Conservation (phyloP, 1,284 basidiomycete genomes). For the Naganishia sp. region DNA sequence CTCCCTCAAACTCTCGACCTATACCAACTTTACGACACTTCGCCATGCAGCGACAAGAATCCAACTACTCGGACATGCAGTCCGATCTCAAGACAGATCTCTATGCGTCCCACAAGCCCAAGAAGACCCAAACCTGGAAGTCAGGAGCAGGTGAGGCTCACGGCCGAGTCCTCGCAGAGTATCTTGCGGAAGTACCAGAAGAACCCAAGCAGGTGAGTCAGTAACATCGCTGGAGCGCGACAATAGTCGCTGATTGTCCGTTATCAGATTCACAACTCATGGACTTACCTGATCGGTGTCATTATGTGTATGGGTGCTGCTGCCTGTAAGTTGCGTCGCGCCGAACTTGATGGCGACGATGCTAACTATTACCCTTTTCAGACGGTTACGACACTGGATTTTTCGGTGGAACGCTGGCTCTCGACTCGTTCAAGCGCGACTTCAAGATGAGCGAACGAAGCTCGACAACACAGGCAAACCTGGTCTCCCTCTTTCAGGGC, state of each 20-base stretch:
- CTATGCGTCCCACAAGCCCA: conserved; percentile 6
- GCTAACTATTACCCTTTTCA: neutral
- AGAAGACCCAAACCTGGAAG: conserved; percentile 23
- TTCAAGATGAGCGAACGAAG: conserved; percentile 63
- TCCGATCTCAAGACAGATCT: conserved; percentile 28
- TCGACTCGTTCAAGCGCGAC: conserved; percentile 62
- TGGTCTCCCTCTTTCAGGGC: conserved; percentile 74
- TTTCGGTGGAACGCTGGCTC: conserved; percentile 68
- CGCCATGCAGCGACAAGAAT: conserved; percentile 32
- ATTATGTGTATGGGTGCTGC: conserved; percentile 34
- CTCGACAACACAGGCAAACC: conserved; percentile 50
- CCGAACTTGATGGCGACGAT: neutral
- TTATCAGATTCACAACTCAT: conserved; percentile 26
- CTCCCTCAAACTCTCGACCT: neutral
- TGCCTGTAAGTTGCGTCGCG: conserved; percentile 18
- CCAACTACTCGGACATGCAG: conserved; percentile 32
- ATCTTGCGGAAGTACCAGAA: conserved; percentile 23
- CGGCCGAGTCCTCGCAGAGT: conserved; percentile 27
- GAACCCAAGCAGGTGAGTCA: conserved; percentile 11
- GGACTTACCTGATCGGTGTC: conserved; percentile 33
- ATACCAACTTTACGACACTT: neutral
- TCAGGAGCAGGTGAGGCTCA: conserved; percentile 27
- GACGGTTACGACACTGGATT: conserved; percentile 53
- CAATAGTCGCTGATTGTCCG: neutral
- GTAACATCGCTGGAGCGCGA: neutral